Base-by-base conservation (phyloP, 345 rosid genomes). In the Corchorus capsularis region DNA sequence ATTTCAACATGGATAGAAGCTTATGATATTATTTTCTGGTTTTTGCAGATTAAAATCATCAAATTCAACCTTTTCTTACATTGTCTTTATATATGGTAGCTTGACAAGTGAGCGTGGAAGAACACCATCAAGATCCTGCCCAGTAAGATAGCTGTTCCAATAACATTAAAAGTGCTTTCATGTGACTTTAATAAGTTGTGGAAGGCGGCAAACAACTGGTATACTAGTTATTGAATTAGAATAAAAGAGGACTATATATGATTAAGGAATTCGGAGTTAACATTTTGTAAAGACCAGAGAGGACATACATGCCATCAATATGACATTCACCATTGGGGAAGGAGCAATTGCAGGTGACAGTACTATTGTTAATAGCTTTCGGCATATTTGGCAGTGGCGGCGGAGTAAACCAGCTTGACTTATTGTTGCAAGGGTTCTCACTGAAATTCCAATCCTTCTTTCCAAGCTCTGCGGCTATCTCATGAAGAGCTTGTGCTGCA, bases 401-500 rank as follows among this genome's bases (percentile, higher is more conserved):
- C 4, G 65, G 61, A 14, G 77, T 54, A 35, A 63, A 63, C 97
- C 93, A 89, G 8, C 87, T 85, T 9, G 77, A 67, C 52, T 66
- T 4, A 8, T 55, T 47, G 74, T 82, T 80, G 79, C 79, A 80
- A 45, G 83, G 83, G 56, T 92, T 74, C 62, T 63, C 70, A 37
- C 16, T 63, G 71, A 63, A 74, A 54, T 74, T 63, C 70, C 71
- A 63, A 10, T 34, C 70, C 32, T 49, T 74, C 15, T 62, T 62
- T 32, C 77, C 77, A 20, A 74, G 49, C 34, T 74, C 70, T 6
- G 10, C 56, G 1, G 60, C 70, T 62, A 74, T 63, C 56, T 74
- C 62, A 66, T n/a, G 55, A 47, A 74, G 77, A 74, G 77, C 77
- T 27, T 63, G 5, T 9, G 49, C 77, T 74, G 77, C n/a, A 69